These are phyloP conservation scores for Chytriomyces confervae DNA, from an alignment of 192 early-diverging fungal species.

Conservation along the genomic window DNA sequence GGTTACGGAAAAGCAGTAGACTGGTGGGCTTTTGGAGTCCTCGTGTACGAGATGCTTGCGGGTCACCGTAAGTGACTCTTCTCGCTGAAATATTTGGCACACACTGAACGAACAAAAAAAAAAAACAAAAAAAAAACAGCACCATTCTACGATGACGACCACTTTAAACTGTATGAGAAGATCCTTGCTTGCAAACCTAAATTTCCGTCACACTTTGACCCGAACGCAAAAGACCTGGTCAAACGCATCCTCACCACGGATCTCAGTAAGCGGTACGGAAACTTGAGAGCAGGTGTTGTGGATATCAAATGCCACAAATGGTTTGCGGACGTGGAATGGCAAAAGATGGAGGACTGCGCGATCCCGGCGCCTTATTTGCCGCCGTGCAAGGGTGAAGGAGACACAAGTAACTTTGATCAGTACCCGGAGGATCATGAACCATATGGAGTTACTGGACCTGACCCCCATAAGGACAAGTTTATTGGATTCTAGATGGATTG, in stretches of 20 bases:
- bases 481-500: constrained; percentile 79
- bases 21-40: constrained; percentile 85
- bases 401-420: constrained; percentile 89
- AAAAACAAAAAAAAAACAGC: constrained; percentile 36
- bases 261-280: constrained; percentile 85
- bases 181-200: constrained; percentile 82
- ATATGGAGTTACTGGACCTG: constrained; percentile 72
- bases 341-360: constrained; percentile 66
- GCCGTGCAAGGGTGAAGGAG: constrained; percentile 73
- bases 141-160: constrained; percentile 96
- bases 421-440: constrained; percentile 85
- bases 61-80: constrained; percentile 65
- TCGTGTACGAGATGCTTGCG: constrained; percentile 79
- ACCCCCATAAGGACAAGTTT: constrained; percentile 73
- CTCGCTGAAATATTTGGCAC: neutral
- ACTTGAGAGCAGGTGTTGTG: constrained; percentile 77
- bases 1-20: constrained; percentile 74
- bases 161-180: constrained; percentile 91
- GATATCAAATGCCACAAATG: constrained; percentile 91
- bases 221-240: constrained; percentile 81
- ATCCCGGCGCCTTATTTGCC: constrained; percentile 87
- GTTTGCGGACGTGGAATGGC: constrained; percentile 90
- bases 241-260: constrained; percentile 81
- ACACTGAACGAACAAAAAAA: neutral
- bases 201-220: constrained; percentile 88